Evolutionary conservation across 805 yeast genomes (phyloP).

Genomic region (Gaillardinia entomophila): DNA sequence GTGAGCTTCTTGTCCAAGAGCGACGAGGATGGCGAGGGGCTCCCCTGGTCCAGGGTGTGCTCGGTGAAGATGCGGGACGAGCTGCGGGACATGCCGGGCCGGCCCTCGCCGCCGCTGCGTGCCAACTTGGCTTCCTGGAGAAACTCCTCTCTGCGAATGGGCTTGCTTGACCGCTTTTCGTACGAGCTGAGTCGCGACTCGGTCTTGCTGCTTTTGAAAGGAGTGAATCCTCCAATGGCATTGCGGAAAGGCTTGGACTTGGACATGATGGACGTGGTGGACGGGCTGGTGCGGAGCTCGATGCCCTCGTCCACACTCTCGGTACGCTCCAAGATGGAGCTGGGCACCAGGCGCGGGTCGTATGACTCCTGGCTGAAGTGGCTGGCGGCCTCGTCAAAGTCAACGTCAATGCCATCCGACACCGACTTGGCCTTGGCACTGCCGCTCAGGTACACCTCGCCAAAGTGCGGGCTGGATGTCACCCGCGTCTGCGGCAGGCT

Average conservation of each 20-base stretch:
- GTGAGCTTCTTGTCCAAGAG: conserved; percentile 1
- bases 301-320: not conserved
- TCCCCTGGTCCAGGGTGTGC: conserved; percentile 2
- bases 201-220: conserved; percentile 22
- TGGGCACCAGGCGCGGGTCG: conserved; percentile 2
- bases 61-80: conserved; percentile 2
- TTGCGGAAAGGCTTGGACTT: conserved; percentile 14
- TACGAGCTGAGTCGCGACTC: conserved; percentile 18
- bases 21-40: conserved; percentile 1
- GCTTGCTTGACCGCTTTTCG: conserved; percentile 27
- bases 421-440: not conserved
- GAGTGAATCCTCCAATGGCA: conserved; percentile 21
- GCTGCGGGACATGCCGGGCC: conserved; percentile 1
- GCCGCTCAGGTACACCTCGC: not conserved
- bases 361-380: not conserved
- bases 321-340: conserved; percentile 5
- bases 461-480: not conserved
- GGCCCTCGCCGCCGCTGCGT: not conserved
- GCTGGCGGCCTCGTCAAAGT: not conserved
- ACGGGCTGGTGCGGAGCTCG: not conserved
- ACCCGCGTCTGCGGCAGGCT: not conserved
- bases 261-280: conserved; percentile 3
- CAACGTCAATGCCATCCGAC: not conserved
- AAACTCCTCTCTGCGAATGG: conserved; percentile 27
- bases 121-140: conserved; percentile 8